Evolutionary conservation across 2,329 filamentous ascomycete genomes (phyloP), one percentile per base, ranked within the genome.

Genomic region (Pyricularia pennisetigena): DNA sequence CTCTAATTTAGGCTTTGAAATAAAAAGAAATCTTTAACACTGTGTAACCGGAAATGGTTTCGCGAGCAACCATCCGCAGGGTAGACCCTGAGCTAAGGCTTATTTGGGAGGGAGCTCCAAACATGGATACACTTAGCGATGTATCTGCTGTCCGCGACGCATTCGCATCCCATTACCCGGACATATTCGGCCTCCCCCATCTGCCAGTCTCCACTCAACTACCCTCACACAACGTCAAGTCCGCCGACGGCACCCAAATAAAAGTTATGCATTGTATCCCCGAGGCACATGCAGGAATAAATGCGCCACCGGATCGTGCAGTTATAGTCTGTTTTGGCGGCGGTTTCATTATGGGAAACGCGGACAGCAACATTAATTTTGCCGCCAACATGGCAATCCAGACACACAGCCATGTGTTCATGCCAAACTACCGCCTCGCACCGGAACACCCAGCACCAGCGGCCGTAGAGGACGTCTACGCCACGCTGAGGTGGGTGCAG

Each of bases 371-470:
- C 16, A 49, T 49, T n/a, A 2, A 20, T 20, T 49, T 49, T n/a
- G 41, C 41, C 41, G 41, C 41, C 41, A n/a, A 49, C 20, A 49
- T 49, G 41, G 41, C 41, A 49, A 54, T 66, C 41, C 65, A 59
- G 2, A 68, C 71, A 0, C 71, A 70, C 32, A 69, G 73, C 2
- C 70, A 72, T 68, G 64, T 73, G 62, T 75, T 71, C 54, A 72
- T 81, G 68, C 79, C 83, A 1, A 80, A 82, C 35, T 86, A 86
- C 72, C 75, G 82, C 0, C 76, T 84, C 16, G 82, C 82, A 1
- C 84, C 84, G 0, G 82, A 84, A 70, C 75, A 80, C 66, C 76
- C 77, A 9, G 83, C 81, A 68, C 83, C 83, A 0, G 74, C 71
- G 5, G 77, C 78, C 2, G 73, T 84, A 4, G 73, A 83, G 62